These are phyloP conservation scores for Nothophytophthora sp. DNA, from an alignment of 352 stramenopile genomes.

Conservation along the genomic window DNA sequence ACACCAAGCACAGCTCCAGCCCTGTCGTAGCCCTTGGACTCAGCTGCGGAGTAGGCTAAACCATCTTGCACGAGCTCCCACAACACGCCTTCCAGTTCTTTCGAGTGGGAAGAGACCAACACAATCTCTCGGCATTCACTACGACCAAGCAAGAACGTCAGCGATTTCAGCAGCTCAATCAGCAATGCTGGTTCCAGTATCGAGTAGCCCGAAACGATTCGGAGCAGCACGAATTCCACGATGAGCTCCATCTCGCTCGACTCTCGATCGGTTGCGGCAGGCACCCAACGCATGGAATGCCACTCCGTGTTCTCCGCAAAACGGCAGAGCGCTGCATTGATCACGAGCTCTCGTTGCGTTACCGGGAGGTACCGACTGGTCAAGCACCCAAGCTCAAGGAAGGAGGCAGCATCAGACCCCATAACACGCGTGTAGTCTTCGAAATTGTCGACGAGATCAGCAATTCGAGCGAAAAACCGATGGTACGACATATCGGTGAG, in stretches of 20 bases:
- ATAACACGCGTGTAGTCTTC: background rate
- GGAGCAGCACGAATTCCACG: constrained; percentile 25
- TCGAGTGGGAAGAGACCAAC: constrained; percentile 8
- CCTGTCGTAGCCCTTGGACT: constrained; percentile 4
- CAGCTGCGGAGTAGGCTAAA: constrained; percentile 8
- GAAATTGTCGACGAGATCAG: constrained; percentile 10
- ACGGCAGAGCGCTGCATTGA: constrained; percentile 15
- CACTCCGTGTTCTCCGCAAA: constrained; percentile 18
- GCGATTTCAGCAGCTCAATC: constrained; percentile 18
- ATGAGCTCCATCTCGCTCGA: constrained; percentile 20
- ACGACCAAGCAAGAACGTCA: constrained; percentile 24
- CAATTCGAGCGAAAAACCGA: constrained; percentile 13
- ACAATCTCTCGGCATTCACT: constrained; percentile 19
- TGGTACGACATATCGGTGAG: constrained; percentile 11
- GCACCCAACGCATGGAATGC: constrained; percentile 35
- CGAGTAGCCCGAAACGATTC: constrained; percentile 19
- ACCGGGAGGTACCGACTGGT: constrained; percentile 15
- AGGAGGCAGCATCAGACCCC: constrained; percentile 1
- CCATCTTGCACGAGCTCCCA: constrained; percentile 15
- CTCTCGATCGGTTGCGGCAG: background rate
- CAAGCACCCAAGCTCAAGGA: constrained; percentile 24
- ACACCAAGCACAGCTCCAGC: constrained; percentile 16
- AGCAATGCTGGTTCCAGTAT: constrained; percentile 17
- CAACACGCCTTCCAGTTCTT: constrained; percentile 14
- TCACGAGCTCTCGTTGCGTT: constrained; percentile 17